phyloP scores from a whole-genome alignment of 1,284 basidiomycete genomes.

The Vanrija sp. region DNA sequence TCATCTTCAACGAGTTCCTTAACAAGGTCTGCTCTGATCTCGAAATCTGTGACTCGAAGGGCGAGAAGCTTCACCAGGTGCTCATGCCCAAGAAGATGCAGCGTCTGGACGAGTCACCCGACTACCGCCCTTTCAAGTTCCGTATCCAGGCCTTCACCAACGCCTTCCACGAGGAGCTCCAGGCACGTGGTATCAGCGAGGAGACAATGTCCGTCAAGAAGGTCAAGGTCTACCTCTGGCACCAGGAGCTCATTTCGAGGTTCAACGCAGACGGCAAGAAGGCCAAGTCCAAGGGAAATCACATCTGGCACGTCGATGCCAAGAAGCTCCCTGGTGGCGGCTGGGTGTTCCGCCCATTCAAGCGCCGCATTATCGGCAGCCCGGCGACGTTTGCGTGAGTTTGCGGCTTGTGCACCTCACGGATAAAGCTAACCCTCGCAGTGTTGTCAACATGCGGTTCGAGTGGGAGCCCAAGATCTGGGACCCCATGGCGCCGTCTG shows the following conservation, averaged over 20 bases:
- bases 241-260: slow-evolving; percentile 83
- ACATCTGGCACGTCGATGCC: slow-evolving; percentile 98
- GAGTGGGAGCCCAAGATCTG: slow-evolving; percentile 90
- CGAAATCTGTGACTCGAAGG: slow-evolving; percentile 87
- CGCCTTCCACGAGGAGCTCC: slow-evolving; percentile 79
- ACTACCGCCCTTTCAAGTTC: slow-evolving; percentile 99
- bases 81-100: slow-evolving; percentile 99
- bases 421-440: slow-evolving; percentile 4
- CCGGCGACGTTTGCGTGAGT: slow-evolving; percentile 69
- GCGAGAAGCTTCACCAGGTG: slow-evolving; percentile 96
- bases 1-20: slow-evolving; percentile 86
- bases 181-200: slow-evolving; percentile 51
- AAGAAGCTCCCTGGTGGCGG: slow-evolving; percentile 64
- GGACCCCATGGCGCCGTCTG: slow-evolving; percentile 87
- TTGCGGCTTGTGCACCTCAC: not conserved
- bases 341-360: slow-evolving; percentile 91
- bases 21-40: slow-evolving; percentile 87
- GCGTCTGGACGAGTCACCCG: slow-evolving; percentile 86
- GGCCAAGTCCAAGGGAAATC: slow-evolving; percentile 98
- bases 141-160: slow-evolving; percentile 98
- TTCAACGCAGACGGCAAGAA: slow-evolving; percentile 99
- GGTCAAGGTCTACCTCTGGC: slow-evolving; percentile 96
- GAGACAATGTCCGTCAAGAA: slow-evolving; percentile 57
- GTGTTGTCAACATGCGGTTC: slow-evolving; percentile 69
- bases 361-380: slow-evolving; percentile 75